Evolutionary conservation across 345 rosid species (phyloP), one percentile per base, ranked within the genome.

Genomic region (Populus nigra): DNA sequence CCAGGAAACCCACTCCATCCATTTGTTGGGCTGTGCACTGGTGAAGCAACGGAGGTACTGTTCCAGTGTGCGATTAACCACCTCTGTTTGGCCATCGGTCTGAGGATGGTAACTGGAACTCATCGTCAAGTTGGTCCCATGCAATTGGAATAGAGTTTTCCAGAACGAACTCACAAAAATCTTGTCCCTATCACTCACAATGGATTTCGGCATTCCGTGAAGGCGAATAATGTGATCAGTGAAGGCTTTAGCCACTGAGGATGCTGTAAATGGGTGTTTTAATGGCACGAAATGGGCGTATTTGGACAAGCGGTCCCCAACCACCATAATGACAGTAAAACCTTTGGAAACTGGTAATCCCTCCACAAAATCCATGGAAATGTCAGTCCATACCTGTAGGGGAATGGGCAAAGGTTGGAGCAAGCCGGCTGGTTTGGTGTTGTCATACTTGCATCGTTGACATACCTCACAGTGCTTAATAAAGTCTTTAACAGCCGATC

Each of bases 1-100:
- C 71, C 18, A 63, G 0, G 65, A 4, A 2, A 70, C 4, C 15
- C n/a, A 77, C 0, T 16, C 15, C 0, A 3, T 6, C 75, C 63
- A 43, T 0, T 3, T 2, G 1, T 47, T 17, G 2, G 65, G 39
- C 0, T 33, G 12, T 2, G 15, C 31, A 13, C 3, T 12, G 0
- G 50, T 4, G 16, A 77, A 71, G 8, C 72, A 65, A 0, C 39
- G 1, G 0, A 65, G 27, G 8, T 71, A 49, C 4, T 11, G 22
- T 12, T 72, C 38, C 13, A 65, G 1, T 2, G 3, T 15, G 0
- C 4, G 0, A 11, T 76, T 76, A 0, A 76, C 23, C 2, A 55
- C 31, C 4, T 68, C 18, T 0, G 20, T 76, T 68, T 68, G 8
- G 8, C 8, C 39, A 2, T 73, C 23, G 1, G 35, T 73, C 8